phyloP scores from a whole-genome alignment of 2,329 filamentous ascomycete genomes.

The Aspergillus sojae region DNA sequence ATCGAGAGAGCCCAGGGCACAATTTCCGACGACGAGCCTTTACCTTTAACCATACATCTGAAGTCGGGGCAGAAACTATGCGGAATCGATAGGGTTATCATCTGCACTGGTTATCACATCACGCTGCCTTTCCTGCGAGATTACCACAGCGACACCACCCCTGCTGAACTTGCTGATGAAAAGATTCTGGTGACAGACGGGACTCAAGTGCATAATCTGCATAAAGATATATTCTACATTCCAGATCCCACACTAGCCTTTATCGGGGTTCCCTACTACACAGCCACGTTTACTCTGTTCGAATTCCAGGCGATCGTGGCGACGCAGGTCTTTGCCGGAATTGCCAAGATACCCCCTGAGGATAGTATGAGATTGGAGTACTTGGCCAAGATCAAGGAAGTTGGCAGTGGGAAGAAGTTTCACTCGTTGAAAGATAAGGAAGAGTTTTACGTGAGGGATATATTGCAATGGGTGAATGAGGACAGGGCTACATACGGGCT shows the following conservation, averaged over 20 bases:
- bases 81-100: slow-evolving; percentile 63
- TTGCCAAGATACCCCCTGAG: slow-evolving; percentile 50
- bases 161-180: slow-evolving; percentile 53
- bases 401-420: slow-evolving; percentile 38
- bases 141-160: slow-evolving; percentile 50
- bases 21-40: slow-evolving; percentile 32
- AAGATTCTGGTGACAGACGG: slow-evolving; percentile 65
- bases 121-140: slow-evolving; percentile 65
- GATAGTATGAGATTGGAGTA: slow-evolving; percentile 43
- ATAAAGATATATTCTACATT: slow-evolving; percentile 74
- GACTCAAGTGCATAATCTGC: slow-evolving; percentile 65
- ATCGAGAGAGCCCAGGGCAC: background rate
- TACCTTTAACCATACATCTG: slow-evolving; percentile 57
- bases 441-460: slow-evolving; percentile 35
- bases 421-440: slow-evolving; percentile 42
- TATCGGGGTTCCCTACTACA: slow-evolving; percentile 67
- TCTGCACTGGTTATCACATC: slow-evolving; percentile 71
- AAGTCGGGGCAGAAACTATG: slow-evolving; percentile 56
- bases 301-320: slow-evolving; percentile 69
- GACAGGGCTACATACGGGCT: slow-evolving; percentile 22
- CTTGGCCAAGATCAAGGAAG: slow-evolving; percentile 22
- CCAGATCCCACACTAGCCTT: slow-evolving; percentile 66
- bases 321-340: slow-evolving; percentile 59
- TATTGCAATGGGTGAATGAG: slow-evolving; percentile 41
- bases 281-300: slow-evolving; percentile 69